Conservation (phyloP, 768 basidiomycete species). For the Mrakia hoshinonis region DNA sequence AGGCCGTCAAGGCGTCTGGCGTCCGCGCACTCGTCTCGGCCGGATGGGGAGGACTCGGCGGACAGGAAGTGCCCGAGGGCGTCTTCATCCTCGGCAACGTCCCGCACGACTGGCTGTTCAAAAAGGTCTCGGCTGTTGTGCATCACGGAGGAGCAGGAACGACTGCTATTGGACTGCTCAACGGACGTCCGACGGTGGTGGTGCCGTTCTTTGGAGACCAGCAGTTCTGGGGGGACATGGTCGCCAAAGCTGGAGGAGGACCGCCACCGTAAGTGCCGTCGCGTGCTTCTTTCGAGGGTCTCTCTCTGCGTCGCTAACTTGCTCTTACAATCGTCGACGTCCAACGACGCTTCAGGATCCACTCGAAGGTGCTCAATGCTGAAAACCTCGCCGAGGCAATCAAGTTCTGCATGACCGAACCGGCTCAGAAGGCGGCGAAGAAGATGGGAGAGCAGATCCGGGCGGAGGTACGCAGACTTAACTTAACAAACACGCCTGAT, state of each 20-base stretch:
- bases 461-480: slow-evolving; percentile 37
- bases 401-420: slow-evolving; percentile 46
- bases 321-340: too few species aligned
- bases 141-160: slow-evolving; percentile 62
- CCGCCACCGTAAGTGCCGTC: background rate
- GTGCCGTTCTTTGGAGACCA: slow-evolving; percentile 60
- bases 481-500: too few species aligned
- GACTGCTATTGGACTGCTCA: slow-evolving; percentile 54
- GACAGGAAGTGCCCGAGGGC: slow-evolving; percentile 47
- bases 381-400: slow-evolving; percentile 52
- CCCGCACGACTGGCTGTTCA: slow-evolving; percentile 64
- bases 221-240: slow-evolving; percentile 51
- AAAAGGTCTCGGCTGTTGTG: slow-evolving; percentile 52
- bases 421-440: slow-evolving; percentile 48
- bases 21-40: slow-evolving; percentile 57
- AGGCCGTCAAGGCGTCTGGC: slow-evolving; percentile 51
- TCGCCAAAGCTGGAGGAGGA: slow-evolving; percentile 54
- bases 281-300: too few species aligned
- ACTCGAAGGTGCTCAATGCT: slow-evolving; percentile 50
- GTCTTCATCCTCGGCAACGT: slow-evolving; percentile 58
- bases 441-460: slow-evolving; percentile 50
- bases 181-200: slow-evolving; percentile 55
- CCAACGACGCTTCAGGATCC: too few species aligned
- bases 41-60: slow-evolving; percentile 60
- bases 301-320: background rate